Percentiles rank a stretch among this genome's conserved stretches.
phyloP scores from a whole-genome alignment of 2,329 filamentous ascomycete genomes.

The Exophiala viscosa region DNA sequence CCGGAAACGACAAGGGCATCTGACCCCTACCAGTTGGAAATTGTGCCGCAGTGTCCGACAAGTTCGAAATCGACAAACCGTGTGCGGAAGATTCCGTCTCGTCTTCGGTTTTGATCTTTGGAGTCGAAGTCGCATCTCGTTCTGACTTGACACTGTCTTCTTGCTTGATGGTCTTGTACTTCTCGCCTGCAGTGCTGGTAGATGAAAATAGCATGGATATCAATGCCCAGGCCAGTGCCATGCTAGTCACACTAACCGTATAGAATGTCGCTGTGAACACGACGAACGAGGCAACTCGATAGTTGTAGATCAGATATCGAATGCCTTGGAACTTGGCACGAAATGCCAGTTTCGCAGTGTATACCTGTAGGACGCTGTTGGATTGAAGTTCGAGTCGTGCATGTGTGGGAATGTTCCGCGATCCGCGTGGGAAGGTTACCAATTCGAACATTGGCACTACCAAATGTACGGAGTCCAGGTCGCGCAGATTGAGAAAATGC shows the following conservation, averaged over 20 bases:
- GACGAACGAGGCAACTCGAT: conserved; percentile 66
- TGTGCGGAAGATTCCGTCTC: conserved; percentile 10
- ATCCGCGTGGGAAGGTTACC: conserved; percentile 60
- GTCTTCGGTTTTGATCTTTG: conserved; percentile 31
- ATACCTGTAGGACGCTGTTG: conserved; percentile 58
- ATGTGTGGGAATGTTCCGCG: conserved; percentile 50
- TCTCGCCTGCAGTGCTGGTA: conserved; percentile 15
- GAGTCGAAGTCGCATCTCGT: conserved; percentile 19
- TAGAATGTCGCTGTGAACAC: conserved; percentile 72
- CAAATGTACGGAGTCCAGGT: conserved; percentile 61
- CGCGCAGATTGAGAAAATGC: conserved; percentile 28
- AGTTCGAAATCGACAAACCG: conserved; percentile 9
- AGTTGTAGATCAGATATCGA: conserved; percentile 78
- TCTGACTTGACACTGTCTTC: conserved; percentile 27
- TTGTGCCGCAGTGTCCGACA: conserved; percentile 14
- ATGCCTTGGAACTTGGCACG: conserved; percentile 72
- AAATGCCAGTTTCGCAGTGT: conserved; percentile 64
- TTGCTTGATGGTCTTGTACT: conserved; percentile 7
- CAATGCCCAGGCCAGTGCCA: conserved; percentile 61
- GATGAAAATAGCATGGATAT: conserved; percentile 36
- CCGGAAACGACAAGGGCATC: conserved; percentile 28
- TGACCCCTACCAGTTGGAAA: conserved; percentile 15
- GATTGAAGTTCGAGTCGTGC: conserved; percentile 67
- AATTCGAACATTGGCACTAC: conserved; percentile 69
- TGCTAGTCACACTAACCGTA: conserved; percentile 66